Base-by-base conservation (phyloP, 768 basidiomycete species). In the Russula foetens region DNA sequence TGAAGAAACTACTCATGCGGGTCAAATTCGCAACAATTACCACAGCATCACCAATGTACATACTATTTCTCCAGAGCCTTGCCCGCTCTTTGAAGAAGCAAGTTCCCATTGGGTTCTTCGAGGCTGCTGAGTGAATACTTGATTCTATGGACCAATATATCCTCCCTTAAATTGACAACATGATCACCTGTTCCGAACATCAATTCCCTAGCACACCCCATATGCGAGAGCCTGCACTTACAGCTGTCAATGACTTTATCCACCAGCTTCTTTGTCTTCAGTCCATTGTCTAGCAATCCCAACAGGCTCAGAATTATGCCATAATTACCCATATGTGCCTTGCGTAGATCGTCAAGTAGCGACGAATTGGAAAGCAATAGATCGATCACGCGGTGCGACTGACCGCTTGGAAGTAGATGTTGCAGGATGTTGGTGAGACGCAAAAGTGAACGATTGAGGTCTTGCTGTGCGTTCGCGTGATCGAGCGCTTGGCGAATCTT, bases 241-340 rank as follows among this genome's bases (percentile, higher is more conserved):
- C 83, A 84, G 35, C 84, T 79, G 70, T 99, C 95, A 56, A 98
- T 87, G 59, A 97, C 83, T 14, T 84, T 81, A 73, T 99, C 97
- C 0, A 95, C 95, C 2, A 98, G 78, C 57, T 77, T 84, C 76
- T 99, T 99, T n/a, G 86, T 82, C 66, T 83, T 82, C 35, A 85
- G 72, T 0, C 97, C 97, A 55, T 88, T 79, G 65, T 98, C 97
- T 49, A 99, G 74, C 66, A 88, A 93, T n/a, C 95, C 95, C 7
- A 98, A 78, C 48, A 99, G 79, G 68, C 92, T 92, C 31, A 98
- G 81, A 43, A 99, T 86, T 44, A 95, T 77, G 52, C 92, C 85
- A 69, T 97, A 99, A 66, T 89, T 93, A 46, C 97, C 97, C 77
- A 87, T 83, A 64, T 96, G 83, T 1, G 95, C 95, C 68, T 88